Evolutionary conservation across 306 rosid genomes (phyloP).

Genomic region (Castanopsis chinensis): DNA sequence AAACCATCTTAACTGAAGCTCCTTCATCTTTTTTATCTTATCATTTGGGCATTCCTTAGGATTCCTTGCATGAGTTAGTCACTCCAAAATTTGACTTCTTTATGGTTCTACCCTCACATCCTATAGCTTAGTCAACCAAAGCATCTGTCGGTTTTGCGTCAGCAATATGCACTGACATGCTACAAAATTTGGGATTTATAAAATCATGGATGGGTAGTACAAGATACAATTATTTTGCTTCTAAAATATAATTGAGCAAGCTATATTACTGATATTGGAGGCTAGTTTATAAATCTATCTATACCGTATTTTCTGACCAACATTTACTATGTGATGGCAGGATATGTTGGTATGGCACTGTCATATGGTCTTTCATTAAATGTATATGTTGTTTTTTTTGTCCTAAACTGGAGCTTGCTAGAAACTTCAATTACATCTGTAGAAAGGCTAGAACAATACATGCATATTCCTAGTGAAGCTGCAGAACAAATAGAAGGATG

Average conservation of each 20-base stretch:
- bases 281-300: background rate
- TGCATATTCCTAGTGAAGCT: constrained; percentile 35
- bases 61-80: background rate
- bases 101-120: background rate
- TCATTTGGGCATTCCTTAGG: background rate
- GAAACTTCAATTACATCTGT: constrained; percentile 27
- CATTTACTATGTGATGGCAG: constrained; percentile 9
- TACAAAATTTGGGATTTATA: background rate
- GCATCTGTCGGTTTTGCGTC: background rate
- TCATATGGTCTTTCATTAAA: constrained; percentile 29
- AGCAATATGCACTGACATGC: background rate
- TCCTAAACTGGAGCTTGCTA: constrained; percentile 22
- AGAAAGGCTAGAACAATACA: constrained; percentile 34
- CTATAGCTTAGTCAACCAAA: background rate
- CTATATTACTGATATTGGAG: background rate
- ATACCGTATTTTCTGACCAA: background rate
- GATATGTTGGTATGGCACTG: constrained; percentile 32
- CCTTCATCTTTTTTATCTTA: background rate
- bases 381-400: constrained; percentile 8
- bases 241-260: background rate
- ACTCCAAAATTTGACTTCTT: constrained; percentile 5
- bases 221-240: background rate
- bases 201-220: background rate
- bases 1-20: background rate
- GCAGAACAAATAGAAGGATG: constrained; percentile 13